Percentiles rank a stretch among this genome's conserved stretches.
These are phyloP conservation scores for Pharnaceum exiguum DNA, from an alignment of 148 eudicot species.

Conservation along the genomic window DNA sequence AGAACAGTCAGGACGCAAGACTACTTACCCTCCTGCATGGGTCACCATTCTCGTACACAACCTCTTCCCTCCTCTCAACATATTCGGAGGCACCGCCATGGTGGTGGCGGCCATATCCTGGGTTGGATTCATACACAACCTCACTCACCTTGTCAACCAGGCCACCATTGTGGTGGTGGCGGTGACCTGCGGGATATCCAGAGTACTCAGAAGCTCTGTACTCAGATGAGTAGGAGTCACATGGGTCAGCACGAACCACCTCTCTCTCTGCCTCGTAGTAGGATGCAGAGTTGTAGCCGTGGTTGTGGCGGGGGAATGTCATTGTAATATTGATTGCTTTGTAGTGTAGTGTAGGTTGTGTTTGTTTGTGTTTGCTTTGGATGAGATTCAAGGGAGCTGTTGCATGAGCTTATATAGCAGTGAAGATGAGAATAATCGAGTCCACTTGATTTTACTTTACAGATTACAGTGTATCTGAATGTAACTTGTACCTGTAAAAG, in stretches of 20 bases:
- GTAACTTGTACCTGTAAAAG: too few relatives aligned
- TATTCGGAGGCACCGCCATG: constrained; percentile 5
- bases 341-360: too few relatives aligned
- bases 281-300: not conserved
- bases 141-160: constrained; percentile 6
- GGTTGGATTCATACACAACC: constrained; percentile 20
- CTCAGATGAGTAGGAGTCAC: constrained; percentile 18
- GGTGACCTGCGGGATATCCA: constrained; percentile 15
- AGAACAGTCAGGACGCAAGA: not conserved
- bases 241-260: constrained; percentile 4
- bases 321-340: constrained; percentile 11
- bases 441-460: too few relatives aligned
- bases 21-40: constrained; percentile 16
- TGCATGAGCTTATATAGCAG: constrained; percentile 18
- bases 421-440: constrained; percentile 8
- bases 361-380: not conserved
- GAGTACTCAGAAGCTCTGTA: constrained; percentile 10
- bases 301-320: constrained; percentile 3
- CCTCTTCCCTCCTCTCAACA: constrained; percentile 28
- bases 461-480: too few relatives aligned
- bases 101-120: constrained; percentile 18
- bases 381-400: constrained; percentile 4
- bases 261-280: constrained; percentile 20
- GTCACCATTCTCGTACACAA: constrained; percentile 10
- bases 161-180: constrained; percentile 17